Evolutionary conservation across 129 eudicot species (phyloP).

Genomic region (Lactuca saligna): DNA sequence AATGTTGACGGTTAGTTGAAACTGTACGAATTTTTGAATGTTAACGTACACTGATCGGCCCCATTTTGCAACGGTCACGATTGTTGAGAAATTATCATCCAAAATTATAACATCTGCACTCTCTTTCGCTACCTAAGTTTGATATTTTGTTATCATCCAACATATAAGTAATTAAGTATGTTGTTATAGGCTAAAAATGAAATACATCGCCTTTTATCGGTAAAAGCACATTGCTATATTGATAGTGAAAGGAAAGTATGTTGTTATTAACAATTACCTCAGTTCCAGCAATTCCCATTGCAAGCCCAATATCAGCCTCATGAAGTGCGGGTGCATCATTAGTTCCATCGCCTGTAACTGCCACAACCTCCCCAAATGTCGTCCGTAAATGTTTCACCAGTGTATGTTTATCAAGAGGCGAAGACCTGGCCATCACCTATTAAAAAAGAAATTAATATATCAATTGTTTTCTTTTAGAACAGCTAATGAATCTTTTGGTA

Average conservation of each 20-base stretch:
- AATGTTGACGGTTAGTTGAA: conserved; percentile 90
- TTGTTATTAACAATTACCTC: conserved; percentile 50
- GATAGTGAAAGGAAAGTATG: no score
- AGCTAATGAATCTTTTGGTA: no score
- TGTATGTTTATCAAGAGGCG: conserved; percentile 96
- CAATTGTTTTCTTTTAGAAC: no score
- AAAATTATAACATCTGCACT: conserved; percentile 97
- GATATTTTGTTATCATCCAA: no score
- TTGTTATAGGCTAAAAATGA: no score
- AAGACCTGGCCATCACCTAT: conserved; percentile 98
- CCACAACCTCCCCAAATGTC: conserved; percentile 91
- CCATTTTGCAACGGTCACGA: conserved; percentile 93
- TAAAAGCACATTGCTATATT: no score
- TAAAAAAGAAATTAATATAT: neutral
- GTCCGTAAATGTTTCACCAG: conserved; percentile 91
- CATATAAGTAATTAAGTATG: no score
- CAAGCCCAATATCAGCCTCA: conserved; percentile 99
- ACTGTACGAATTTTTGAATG: conserved; percentile 96
- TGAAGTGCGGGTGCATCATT: conserved; percentile 99
- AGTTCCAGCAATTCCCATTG: conserved; percentile 99
- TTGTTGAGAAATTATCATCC: conserved; percentile 97
- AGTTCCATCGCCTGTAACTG: conserved; percentile 99
- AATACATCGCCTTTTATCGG: no score
- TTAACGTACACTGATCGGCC: conserved; percentile 89
- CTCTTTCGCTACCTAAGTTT: conserved; percentile 87